A percentile compares a stretch with the other conserved stretches of the same genome.
Evolutionary conservation across 2,329 filamentous ascomycete genomes (phyloP).

Genomic region (Orbilia javanica): DNA sequence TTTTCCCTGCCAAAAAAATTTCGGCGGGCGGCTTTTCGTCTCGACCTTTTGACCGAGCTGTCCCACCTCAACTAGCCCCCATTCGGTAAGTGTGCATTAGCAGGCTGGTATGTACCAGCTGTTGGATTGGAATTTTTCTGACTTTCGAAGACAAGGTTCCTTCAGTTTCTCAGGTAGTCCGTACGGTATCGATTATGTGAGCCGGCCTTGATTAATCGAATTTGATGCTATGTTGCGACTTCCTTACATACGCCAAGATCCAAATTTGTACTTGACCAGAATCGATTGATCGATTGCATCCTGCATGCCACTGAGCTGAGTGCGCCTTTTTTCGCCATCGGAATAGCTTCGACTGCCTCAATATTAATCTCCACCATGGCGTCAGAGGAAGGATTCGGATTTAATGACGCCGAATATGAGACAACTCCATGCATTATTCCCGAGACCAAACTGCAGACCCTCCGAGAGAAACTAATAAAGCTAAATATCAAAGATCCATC

Average conservation of each 20-base stretch:
- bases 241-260: conserved; percentile 12
- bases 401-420: conserved; percentile 13
- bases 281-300: not conserved
- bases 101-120: not conserved
- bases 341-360: not conserved
- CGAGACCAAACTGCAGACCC: conserved; percentile 6
- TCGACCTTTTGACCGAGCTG: conserved; percentile 33
- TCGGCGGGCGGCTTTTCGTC: conserved; percentile 36
- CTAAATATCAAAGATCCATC: conserved; percentile 45
- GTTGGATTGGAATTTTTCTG: conserved; percentile 21
- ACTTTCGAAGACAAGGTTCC: not conserved
- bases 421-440: conserved; percentile 8
- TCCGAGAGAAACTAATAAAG: conserved; percentile 46
- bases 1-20: conserved; percentile 40
- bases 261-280: not conserved
- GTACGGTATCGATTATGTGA: not conserved
- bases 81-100: conserved; percentile 21
- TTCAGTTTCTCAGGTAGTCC: not conserved
- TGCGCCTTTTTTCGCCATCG: not conserved
- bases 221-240: not conserved
- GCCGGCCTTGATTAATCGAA: too few relatives aligned
- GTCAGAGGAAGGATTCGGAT: conserved; percentile 5
- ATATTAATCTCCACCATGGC: conserved; percentile 22
- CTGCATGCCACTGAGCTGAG: not conserved
- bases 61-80: conserved; percentile 25